These are phyloP conservation scores for Pneumocystis canis DNA, from an alignment of 1,139 yeast genomes.

Conservation along the genomic window DNA sequence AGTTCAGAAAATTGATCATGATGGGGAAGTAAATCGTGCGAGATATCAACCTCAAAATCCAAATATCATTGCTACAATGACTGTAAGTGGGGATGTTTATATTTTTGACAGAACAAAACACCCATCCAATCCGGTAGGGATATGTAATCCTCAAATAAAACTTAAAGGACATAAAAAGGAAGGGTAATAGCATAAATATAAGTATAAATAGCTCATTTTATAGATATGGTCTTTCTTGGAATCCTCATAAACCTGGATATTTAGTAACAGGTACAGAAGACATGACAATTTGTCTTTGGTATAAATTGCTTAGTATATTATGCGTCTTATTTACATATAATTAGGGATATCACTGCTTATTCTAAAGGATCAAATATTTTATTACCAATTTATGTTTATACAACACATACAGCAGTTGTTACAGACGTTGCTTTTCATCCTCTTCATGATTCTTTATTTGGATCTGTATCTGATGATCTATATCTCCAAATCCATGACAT, in stretches of 20 bases:
- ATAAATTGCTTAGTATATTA: slow-evolving; percentile 24
- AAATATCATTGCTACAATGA: slow-evolving; percentile 55
- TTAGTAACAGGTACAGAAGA: slow-evolving; percentile 59
- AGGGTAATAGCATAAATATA: slow-evolving; percentile 26
- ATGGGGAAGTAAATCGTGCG: slow-evolving; percentile 63
- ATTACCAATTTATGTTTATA: slow-evolving; percentile 18
- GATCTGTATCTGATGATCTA: slow-evolving; percentile 60
- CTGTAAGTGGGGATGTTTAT: slow-evolving; percentile 58
- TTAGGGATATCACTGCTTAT: slow-evolving; percentile 12
- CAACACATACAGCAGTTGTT: slow-evolving; percentile 23
- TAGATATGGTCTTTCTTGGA: slow-evolving; percentile 53
- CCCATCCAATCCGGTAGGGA: slow-evolving; percentile 25
- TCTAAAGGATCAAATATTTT: slow-evolving; percentile 13
- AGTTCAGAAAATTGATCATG: slow-evolving; percentile 34
- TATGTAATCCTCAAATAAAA: slow-evolving; percentile 25
- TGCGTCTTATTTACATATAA: slow-evolving; percentile 1
- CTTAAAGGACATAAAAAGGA: slow-evolving; percentile 49
- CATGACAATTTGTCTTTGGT: slow-evolving; percentile 57
- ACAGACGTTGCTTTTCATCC: slow-evolving; percentile 37
- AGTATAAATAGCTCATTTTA: not conserved
- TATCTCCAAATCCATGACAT: slow-evolving; percentile 53
- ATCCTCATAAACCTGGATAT: slow-evolving; percentile 26
- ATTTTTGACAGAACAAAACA: slow-evolving; percentile 46
- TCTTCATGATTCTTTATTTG: slow-evolving; percentile 37
- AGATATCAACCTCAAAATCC: slow-evolving; percentile 66